These are phyloP conservation scores for Rhynchospora tenuis DNA, from an alignment of 176 grass and related monocot genomes.

Conservation along the genomic window DNA sequence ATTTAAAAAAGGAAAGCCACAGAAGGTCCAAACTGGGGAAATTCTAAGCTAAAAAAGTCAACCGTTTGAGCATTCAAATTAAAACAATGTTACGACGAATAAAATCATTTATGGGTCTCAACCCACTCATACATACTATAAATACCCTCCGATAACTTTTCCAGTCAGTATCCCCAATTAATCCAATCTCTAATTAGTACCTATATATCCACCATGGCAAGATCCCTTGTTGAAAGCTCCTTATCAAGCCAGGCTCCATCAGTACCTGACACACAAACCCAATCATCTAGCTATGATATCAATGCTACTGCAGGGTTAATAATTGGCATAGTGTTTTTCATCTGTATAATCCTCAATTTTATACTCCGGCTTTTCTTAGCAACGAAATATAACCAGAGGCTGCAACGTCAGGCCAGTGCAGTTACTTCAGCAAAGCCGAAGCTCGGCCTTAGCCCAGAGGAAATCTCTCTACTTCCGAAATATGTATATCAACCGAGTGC, in stretches of 20 bases:
- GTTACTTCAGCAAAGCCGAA: background rate
- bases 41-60: no score
- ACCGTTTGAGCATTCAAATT: no score
- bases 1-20: no score
- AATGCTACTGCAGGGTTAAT: background rate
- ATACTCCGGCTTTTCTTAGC: background rate
- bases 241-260: background rate
- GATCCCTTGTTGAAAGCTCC: background rate
- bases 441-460: background rate
- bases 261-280: background rate
- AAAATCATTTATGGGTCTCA: no score
- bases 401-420: background rate
- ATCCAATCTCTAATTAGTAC: no score
- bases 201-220: background rate
- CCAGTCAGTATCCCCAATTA: no score
- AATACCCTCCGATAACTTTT: no score
- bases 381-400: background rate
- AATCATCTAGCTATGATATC: background rate
- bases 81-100: no score
- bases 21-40: no score
- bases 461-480: constrained; percentile 1
- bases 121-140: no score
- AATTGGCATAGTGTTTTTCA: background rate
- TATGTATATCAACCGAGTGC: background rate
- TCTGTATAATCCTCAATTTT: background rate